Base-by-base conservation (phyloP, 1,139 yeast genomes). In the Geotrichum klebahnii region DNA sequence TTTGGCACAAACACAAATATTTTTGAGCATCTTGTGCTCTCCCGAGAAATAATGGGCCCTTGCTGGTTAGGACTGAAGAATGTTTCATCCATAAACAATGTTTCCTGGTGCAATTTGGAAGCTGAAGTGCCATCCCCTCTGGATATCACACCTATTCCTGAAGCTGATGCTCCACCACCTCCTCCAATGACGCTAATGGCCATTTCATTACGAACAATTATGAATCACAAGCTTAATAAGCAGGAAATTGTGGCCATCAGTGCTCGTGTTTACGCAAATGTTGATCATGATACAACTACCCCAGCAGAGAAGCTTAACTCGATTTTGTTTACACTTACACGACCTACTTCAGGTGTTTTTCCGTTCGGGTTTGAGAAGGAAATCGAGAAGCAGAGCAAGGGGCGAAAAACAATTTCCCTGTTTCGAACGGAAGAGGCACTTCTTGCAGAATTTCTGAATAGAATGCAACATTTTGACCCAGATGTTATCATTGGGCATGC, bases 41-140 rank as follows among this genome's bases (percentile, higher is more conserved):
- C 84, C 64, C 77, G 86, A 59, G 82, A 84, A 57, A 76, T 92
- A 38, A 89, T 89, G 96, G 99, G 99, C 4, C 99, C 99, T 1
- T 89, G 98, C 64, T 92, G 98, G 98, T 72, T 92, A 48, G 84
- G 84, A 49, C 73, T 94, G 45, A 72, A 75, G 38, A 80, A 83
- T 57, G 84, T 86, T 58, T 66, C 68, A 19, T 67, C 80, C 1
- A 70, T 83, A 52, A 77, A 73, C 52, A 84, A 84, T 60, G 76
- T 87, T 1, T 82, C 96, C 0, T 95, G 90, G 73, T 86, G 96
- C 69, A 79, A 79, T 53, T 76, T 86, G 23, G 96, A 89, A 61
- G 80, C 84, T 2, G 70, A 82, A 0, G 77, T 85, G 1, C 61
- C 67, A 2, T 65, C 74, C 6, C 84, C 95, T 2, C 61, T 59